Conservation (phyloP, 768 basidiomycete genomes). For the Lactifluus hygrophoroides region DNA sequence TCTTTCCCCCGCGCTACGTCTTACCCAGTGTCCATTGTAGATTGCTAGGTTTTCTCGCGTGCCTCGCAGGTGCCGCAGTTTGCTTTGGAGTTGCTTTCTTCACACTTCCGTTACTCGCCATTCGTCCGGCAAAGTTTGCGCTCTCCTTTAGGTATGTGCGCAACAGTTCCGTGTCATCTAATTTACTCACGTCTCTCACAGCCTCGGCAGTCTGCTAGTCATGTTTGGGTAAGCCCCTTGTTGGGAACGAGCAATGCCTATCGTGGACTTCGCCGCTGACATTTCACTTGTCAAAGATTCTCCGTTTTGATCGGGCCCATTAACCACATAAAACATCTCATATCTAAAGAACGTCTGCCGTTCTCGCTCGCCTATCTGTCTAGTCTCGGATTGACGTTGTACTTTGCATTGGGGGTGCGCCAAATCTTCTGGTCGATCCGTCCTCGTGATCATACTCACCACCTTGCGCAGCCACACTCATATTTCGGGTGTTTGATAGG, state of each 20-base stretch:
- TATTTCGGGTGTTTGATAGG: slow-evolving; percentile 80
- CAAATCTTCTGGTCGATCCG: not conserved
- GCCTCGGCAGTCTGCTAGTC: slow-evolving; percentile 83
- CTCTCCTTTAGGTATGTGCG: slow-evolving; percentile 63
- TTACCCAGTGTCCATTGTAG: slow-evolving; percentile 31
- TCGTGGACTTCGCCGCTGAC: not conserved
- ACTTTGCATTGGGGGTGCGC: slow-evolving; percentile 84
- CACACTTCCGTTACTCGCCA: slow-evolving; percentile 59
- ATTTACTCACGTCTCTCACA: slow-evolving; percentile 25
- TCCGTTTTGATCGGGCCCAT: slow-evolving; percentile 83
- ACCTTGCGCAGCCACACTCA: slow-evolving; percentile 52
- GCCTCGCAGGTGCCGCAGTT: slow-evolving; percentile 80
- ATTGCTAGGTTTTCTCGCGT: slow-evolving; percentile 84
- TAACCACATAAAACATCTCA: slow-evolving; percentile 84
- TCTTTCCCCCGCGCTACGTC: not conserved
- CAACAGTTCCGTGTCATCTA: not conserved
- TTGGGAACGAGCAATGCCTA: not conserved
- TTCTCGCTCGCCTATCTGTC: slow-evolving; percentile 78
- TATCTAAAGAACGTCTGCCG: slow-evolving; percentile 75
- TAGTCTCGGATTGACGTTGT: slow-evolving; percentile 79
- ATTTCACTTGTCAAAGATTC: slow-evolving; percentile 40
- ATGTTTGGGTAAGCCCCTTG: slow-evolving; percentile 77
- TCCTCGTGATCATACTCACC: not conserved
- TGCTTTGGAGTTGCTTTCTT: slow-evolving; percentile 92
- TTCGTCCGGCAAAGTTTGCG: slow-evolving; percentile 87